Evolutionary conservation across 768 basidiomycete species (phyloP).

Genomic region (Agrocybe praecox): DNA sequence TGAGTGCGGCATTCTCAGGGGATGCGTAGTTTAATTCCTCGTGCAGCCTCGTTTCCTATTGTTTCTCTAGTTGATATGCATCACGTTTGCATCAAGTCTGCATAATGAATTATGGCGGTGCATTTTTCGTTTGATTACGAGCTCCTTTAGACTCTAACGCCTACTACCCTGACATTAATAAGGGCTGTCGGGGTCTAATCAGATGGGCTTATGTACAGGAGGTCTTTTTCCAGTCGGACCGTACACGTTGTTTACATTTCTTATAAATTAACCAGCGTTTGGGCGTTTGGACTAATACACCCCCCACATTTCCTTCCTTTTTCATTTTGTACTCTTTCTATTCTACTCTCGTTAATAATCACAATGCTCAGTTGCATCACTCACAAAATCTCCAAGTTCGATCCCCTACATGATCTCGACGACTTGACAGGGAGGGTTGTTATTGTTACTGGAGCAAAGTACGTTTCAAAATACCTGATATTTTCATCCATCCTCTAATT

Average conservation of each 20-base stretch:
- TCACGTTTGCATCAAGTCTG: not conserved
- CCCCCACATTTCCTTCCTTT: not conserved
- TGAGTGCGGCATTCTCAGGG: not conserved
- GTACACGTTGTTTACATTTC: not conserved
- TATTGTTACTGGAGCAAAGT: constrained; percentile 10
- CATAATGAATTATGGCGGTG: not conserved
- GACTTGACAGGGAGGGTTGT: constrained; percentile 15
- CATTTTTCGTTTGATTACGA: not conserved
- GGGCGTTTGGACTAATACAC: not conserved
- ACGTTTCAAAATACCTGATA: not conserved
- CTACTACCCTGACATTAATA: not conserved
- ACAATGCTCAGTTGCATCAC: not conserved
- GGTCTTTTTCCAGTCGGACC: too few relatives aligned
- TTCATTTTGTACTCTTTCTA: not conserved
- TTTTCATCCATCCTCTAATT: too few relatives aligned
- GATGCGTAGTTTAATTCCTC: not conserved
- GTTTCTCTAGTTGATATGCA: not conserved
- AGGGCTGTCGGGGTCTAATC: not conserved
- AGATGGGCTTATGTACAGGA: not conserved
- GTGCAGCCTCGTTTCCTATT: not conserved
- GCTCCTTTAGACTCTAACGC: not conserved
- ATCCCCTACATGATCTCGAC: constrained; percentile 16
- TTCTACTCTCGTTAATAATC: not conserved
- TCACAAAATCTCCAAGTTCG: constrained; percentile 1
- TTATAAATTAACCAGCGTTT: not conserved